Percentiles rank a stretch among this genome's conserved stretches.
Conservation (phyloP, 2,329 filamentous ascomycete species). For the Lecanicillium sp. region DNA sequence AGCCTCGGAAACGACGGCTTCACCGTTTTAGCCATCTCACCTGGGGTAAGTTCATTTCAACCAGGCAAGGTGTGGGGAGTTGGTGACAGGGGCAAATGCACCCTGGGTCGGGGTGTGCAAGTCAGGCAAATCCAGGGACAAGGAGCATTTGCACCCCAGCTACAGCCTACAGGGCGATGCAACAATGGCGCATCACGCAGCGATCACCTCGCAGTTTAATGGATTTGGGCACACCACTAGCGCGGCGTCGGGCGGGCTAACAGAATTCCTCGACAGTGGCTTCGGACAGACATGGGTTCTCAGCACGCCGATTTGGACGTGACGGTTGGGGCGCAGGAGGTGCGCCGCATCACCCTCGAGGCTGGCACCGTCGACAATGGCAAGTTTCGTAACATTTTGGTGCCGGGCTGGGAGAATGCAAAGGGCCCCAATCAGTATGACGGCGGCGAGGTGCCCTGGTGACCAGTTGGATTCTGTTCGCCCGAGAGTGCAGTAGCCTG, state of each 20-base stretch:
- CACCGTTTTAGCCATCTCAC: constrained; percentile 33
- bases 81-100: no score
- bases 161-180: no score
- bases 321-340: constrained; percentile 29
- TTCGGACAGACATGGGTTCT: constrained; percentile 36
- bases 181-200: no score
- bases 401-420: constrained; percentile 10
- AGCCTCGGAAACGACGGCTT: constrained; percentile 33
- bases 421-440: constrained; percentile 3
- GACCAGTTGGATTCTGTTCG: no score
- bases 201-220: no score
- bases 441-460: constrained; percentile 5
- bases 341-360: constrained; percentile 2
- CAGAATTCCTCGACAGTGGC: constrained; percentile 30
- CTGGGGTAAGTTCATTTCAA: constrained; percentile 32
- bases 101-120: no score
- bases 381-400: constrained; percentile 11
- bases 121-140: neutral
- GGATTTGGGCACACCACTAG: no score
- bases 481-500: no score
- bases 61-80: no score
- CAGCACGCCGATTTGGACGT: constrained; percentile 35
- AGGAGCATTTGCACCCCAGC: no score
- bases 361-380: constrained; percentile 6
- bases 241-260: no score